Conservation (phyloP, 345 rosid genomes). For the Durio zibethinus region DNA sequence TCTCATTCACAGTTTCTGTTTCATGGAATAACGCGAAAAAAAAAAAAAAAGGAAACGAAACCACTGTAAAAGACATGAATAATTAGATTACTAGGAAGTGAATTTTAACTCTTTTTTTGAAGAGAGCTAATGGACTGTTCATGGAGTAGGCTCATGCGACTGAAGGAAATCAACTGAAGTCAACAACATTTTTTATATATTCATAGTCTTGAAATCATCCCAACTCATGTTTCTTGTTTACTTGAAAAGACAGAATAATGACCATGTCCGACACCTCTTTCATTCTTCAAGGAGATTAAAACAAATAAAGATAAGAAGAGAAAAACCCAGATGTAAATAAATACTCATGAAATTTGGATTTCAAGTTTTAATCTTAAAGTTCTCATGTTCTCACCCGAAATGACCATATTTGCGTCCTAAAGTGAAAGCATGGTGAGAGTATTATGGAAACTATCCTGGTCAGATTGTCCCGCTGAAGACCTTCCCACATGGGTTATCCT, state of each 20-base stretch:
- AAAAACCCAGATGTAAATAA: neutral
- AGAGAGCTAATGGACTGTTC: too few relatives aligned
- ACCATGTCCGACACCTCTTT: neutral
- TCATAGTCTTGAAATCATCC: neutral
- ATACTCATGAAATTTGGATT: neutral
- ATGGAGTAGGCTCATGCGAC: neutral
- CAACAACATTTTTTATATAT: neutral
- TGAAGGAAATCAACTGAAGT: neutral
- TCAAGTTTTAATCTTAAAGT: neutral
- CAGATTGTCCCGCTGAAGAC: conserved; percentile 8
- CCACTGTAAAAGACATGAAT: too few relatives aligned
- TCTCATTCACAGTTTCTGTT: neutral
- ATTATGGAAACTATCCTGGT: conserved; percentile 30
- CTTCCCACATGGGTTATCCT: conserved; percentile 16
- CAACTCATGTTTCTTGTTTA: neutral
- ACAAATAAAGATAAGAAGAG: neutral
- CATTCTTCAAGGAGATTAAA: neutral
- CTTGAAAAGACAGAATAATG: neutral
- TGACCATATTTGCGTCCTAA: neutral
- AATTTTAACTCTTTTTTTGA: too few relatives aligned
- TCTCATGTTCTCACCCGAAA: conserved; percentile 4
- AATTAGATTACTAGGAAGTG: too few relatives aligned
- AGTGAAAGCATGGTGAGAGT: conserved; percentile 33
- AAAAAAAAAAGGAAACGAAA: too few relatives aligned
- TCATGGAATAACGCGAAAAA: neutral